Evolutionary conservation across 345 rosid species (phyloP), one percentile per base, ranked within the genome.

Genomic region (Dipteronia sinensis): DNA sequence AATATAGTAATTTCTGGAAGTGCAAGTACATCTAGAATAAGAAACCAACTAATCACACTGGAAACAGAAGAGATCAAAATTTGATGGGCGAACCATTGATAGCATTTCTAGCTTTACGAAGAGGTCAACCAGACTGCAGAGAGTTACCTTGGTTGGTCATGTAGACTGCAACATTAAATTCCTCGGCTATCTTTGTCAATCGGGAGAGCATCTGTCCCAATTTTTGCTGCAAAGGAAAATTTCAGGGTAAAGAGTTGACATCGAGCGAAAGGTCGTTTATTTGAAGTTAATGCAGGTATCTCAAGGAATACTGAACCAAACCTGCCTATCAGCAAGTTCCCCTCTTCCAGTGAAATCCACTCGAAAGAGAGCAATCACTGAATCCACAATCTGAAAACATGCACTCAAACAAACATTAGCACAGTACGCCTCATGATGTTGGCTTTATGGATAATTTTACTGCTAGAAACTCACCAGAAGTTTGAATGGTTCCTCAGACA

Each of bases 341-440:
- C 98, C 94, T 84, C 98, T 91, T 72, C 98, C 97, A 13, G 93
- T 91, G 82, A 96, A 90, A 83, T 91, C 97, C 7, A 92, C 93
- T 75, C 90, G 87, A 83, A 96, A 94, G 67, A 96, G 87, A 80
- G 99, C 92, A 80, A 91, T 91, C 46, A 94, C 87, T 1, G 92
- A 92, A 84, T 94, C 98, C 72, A 94, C 90, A 86, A 94, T 88
- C 94, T 96, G 87, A 55, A 79, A 70, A 74, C 67, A 72, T 22
- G 34, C 34, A 55, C 38, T 71, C 74, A 70, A 31, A 73, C 29
- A 75, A 63, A 66, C 53, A 25, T 83, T 20, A 87, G 27, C 13
- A 38, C n/a, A 71, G 13, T 7, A 29, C 8, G 25, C 42, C 72
- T 66, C 65, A 12, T 68, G 11, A 75, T 42, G 61, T 4, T 74